Percentiles rank a stretch among this genome's conserved stretches.
Evolutionary conservation across 345 rosid genomes (phyloP).

Genomic region (Citrus hindsii): DNA sequence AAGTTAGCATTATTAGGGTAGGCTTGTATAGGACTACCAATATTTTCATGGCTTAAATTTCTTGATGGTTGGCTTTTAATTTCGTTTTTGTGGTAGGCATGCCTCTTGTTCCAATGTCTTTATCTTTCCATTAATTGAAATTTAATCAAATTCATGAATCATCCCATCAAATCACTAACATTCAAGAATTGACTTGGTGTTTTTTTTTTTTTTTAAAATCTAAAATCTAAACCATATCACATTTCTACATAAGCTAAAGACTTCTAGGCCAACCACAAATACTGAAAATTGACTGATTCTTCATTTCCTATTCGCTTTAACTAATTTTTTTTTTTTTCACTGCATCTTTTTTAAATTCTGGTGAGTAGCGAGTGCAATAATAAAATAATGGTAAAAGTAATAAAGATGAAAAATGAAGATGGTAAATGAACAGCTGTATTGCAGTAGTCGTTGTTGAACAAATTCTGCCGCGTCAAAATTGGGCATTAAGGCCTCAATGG

Average conservation of each 20-base stretch:
- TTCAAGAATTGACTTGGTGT: neutral
- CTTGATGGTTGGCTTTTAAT: neutral
- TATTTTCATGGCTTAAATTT: conserved; percentile 3
- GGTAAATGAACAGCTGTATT: neutral
- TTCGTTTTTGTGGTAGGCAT: neutral
- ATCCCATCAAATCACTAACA: neutral
- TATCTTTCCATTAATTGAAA: neutral
- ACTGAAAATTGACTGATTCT: neutral
- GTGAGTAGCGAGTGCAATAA: neutral
- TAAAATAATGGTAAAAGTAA: neutral
- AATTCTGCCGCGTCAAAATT: neutral
- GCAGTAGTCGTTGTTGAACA: neutral
- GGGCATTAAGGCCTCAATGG: neutral
- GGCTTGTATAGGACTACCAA: neutral
- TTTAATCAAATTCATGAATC: neutral
- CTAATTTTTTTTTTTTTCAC: no score
- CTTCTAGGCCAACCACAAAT: neutral
- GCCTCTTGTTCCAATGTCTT: neutral
- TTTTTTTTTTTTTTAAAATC: no score
- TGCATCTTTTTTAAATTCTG: neutral
- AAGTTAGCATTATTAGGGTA: neutral
- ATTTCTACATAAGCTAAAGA: no score
- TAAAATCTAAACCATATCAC: no score
- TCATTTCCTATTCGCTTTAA: neutral
- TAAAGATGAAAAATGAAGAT: neutral